Evolutionary conservation across 1,139 yeast genomes (phyloP), one percentile per base, ranked within the genome.

Genomic region (Hansenula sp.): DNA sequence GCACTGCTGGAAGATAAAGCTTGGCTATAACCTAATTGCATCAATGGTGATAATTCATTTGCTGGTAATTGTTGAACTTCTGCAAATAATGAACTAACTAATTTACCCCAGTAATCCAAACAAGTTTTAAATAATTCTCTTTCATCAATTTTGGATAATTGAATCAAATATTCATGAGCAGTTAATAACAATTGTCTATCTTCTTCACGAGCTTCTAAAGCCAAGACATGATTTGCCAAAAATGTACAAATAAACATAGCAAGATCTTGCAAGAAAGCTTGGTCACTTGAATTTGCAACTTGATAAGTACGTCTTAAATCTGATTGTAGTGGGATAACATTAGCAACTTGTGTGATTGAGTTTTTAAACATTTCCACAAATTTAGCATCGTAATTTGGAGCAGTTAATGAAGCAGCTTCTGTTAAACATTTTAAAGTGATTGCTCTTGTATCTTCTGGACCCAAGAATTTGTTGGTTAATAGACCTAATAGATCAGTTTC

Each of bases 121-220:
- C 96, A 87, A 34, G 95, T 92, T 62, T 92, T 92, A 69, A 92
- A 92, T 47, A 94, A 72, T 66, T 92, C 99, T 53, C 98, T 78
- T 66, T 92, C 99, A 51, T 92, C 96, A 53, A 92, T 87, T 59
- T 84, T 79, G 9, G 97, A 89, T 46, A 92, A 74, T 56, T 85
- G 87, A 53, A 92, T 78, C 53, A 92, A 71, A 62, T 90, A 90
- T 56, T 75, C 76, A 56, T 90, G 94, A 2, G 95, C 79, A 44
- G 79, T 78, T 44, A 84, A 62, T 47, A 86, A 65, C 39, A 88
- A 66, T 28, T 79, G 84, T 55, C 77, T 75, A 38, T 72, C 64
- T 40, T 71, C 69, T 28, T 74, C 79, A 47, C 75, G 77, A 39
- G 71, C 69, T 60, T 92, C 99, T 44, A 94, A 71, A 11, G 88